Base-by-base conservation (phyloP, 495 filamentous ascomycete genomes). In the Neurospora intermedia region DNA sequence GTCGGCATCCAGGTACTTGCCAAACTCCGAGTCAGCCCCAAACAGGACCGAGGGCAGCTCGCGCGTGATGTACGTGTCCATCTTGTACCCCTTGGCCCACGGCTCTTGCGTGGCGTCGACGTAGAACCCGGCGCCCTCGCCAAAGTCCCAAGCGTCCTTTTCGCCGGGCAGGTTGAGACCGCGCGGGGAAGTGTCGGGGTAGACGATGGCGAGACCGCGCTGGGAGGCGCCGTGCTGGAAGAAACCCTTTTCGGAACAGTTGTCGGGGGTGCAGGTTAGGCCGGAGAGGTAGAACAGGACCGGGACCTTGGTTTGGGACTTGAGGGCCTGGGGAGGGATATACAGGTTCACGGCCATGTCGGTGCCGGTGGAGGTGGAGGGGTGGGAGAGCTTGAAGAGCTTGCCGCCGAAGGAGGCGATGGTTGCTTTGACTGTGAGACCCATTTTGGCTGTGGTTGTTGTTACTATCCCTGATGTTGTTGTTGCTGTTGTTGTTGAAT, bases 181-280 rank as follows among this genome's bases (percentile, higher is more conserved):
- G 31, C 94, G 89, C 69, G 96, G 96, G 43, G 92, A 96, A 16
- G 96, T 99, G 84, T 99, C 96, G 0, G 96, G 96, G 81, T 94
- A 98, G 15, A 98, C 87, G 71, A 99, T 80, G 1, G 96, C 96
- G 78, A 99, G 92, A 48, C 92, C 96, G 76, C 89, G 89, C 75
- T 90, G 84, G 73, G 89, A 87, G 15, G 96, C 96, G 69, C 84
- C 86, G 75, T 91, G 88, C 80, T 98, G 94, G 83, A 99, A 92
- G 85, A 97, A 97, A 75, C 95, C 93, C 82, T 98, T 99, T 81
- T 99, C 96, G 42, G 94, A 88, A 81, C 94, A 94, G 84, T 99
- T 99, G 74, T 98, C 94, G 18, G 92, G 94, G 0, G 94, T 94
- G 85, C 96, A 99, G 73, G 96, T 98, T 45, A 99, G 84, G 39